These are phyloP conservation scores for Botrytis tulipae DNA, from an alignment of 2,329 filamentous ascomycete species.

Conservation along the genomic window DNA sequence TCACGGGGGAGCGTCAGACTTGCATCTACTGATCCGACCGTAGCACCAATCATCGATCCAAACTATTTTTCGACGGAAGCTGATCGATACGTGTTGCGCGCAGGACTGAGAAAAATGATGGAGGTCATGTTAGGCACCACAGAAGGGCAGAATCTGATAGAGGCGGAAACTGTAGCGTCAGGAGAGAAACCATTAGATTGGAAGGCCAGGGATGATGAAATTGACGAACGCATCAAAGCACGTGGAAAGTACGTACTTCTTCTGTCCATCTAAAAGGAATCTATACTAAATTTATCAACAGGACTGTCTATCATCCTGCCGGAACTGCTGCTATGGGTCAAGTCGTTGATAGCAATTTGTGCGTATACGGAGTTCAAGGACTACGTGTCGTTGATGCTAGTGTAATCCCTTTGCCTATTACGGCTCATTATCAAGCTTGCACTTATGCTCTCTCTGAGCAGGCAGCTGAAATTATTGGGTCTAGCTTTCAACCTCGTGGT, in stretches of 20 bases:
- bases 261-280: no score
- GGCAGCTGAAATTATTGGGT: constrained; percentile 12
- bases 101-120: neutral
- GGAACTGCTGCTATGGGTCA: constrained; percentile 14
- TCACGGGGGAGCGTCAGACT: constrained; percentile 21
- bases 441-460: constrained; percentile 11
- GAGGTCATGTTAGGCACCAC: neutral
- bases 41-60: constrained; percentile 14
- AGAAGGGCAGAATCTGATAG: neutral
- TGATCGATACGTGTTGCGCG: constrained; percentile 4
- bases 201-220: neutral
- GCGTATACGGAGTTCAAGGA: constrained; percentile 5
- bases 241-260: neutral
- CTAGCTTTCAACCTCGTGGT: no score
- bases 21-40: neutral
- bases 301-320: neutral
- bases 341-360: constrained; percentile 1
- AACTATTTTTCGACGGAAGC: constrained; percentile 11
- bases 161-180: neutral
- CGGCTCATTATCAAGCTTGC: constrained; percentile 13
- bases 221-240: constrained; percentile 8
- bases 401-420: constrained; percentile 10
- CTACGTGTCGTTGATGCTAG: constrained; percentile 13
- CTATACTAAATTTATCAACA: no score
- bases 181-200: neutral